These are phyloP conservation scores for Diddensiella santjacobensis DNA, from an alignment of 805 yeast genomes.

Conservation along the genomic window DNA sequence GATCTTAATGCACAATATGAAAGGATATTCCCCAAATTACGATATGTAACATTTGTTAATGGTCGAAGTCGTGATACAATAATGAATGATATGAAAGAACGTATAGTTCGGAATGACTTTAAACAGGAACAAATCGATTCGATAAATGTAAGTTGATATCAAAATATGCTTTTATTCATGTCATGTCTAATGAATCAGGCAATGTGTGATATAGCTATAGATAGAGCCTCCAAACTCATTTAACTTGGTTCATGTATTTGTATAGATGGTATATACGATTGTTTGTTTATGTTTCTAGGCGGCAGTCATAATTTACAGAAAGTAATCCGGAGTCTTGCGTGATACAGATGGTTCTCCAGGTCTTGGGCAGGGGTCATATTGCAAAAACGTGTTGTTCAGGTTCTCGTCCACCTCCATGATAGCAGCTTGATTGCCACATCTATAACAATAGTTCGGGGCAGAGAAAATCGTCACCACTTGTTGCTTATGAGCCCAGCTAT, in stretches of 20 bases:
- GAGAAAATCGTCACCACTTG: slow-evolving; percentile 89
- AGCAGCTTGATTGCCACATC: slow-evolving; percentile 98
- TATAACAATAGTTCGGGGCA: slow-evolving; percentile 94
- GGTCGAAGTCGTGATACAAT: slow-evolving; percentile 67
- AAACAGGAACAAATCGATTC: slow-evolving; percentile 60
- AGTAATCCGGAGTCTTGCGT: slow-evolving; percentile 95
- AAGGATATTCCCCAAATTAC: slow-evolving; percentile 58
- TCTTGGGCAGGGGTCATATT: slow-evolving; percentile 93
- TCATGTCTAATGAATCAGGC: slow-evolving; percentile 38
- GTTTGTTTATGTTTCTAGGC: too few relatives aligned
- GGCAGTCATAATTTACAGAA: slow-evolving; percentile 48
- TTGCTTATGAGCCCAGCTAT: slow-evolving; percentile 92
- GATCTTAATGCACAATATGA: slow-evolving; percentile 63
- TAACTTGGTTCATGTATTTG: too few relatives aligned
- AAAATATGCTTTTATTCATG: neutral
- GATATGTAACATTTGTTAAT: slow-evolving; percentile 86
- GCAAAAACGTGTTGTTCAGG: slow-evolving; percentile 77
- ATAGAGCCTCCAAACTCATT: slow-evolving; percentile 47
- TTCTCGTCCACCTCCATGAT: slow-evolving; percentile 97
- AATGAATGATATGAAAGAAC: slow-evolving; percentile 55
- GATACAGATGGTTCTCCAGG: slow-evolving; percentile 98
- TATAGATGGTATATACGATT: too few relatives aligned
- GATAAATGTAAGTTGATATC: slow-evolving; percentile 39
- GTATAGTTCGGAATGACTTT: slow-evolving; percentile 57
- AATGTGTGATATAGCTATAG: slow-evolving; percentile 88